These are phyloP conservation scores for Calophaca sinica DNA, from an alignment of 306 rosid species.

Conservation along the genomic window DNA sequence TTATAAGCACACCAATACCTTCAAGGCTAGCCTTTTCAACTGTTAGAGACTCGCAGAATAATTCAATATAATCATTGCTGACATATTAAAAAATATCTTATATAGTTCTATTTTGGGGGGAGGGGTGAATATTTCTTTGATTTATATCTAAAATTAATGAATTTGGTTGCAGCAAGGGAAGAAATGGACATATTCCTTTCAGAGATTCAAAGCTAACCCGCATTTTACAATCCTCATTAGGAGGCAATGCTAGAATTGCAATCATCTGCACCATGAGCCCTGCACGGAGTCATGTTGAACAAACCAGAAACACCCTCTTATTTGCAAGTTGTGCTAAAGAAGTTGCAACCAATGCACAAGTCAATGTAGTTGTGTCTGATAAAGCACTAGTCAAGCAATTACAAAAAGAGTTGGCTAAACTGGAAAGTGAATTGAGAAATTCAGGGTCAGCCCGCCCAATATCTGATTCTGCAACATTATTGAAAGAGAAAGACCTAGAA, in stretches of 20 bases:
- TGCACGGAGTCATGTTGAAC: conserved; percentile 89
- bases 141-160: conserved; percentile 34
- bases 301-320: conserved; percentile 95
- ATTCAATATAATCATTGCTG: background rate
- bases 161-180: conserved; percentile 83
- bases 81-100: conserved; percentile 6
- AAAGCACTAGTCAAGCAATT: conserved; percentile 93
- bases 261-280: conserved; percentile 99
- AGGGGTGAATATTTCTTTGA: conserved; percentile 16
- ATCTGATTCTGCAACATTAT: conserved; percentile 60
- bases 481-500: conserved; percentile 82
- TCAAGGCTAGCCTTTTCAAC: no score
- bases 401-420: conserved; percentile 83
- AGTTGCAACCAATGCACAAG: conserved; percentile 88
- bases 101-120: background rate
- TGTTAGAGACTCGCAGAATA: background rate
- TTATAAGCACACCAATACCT: no score
- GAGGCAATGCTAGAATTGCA: conserved; percentile 98
- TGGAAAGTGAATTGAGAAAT: conserved; percentile 76
- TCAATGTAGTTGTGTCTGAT: conserved; percentile 92
- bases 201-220: conserved; percentile 99
- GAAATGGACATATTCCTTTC: conserved; percentile 95
- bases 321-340: conserved; percentile 99
- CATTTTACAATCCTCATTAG: conserved; percentile 93
- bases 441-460: conserved; percentile 52